phyloP scores from a whole-genome alignment of 2,329 filamentous ascomycete genomes.

The Verticillium zaregamsianum region DNA sequence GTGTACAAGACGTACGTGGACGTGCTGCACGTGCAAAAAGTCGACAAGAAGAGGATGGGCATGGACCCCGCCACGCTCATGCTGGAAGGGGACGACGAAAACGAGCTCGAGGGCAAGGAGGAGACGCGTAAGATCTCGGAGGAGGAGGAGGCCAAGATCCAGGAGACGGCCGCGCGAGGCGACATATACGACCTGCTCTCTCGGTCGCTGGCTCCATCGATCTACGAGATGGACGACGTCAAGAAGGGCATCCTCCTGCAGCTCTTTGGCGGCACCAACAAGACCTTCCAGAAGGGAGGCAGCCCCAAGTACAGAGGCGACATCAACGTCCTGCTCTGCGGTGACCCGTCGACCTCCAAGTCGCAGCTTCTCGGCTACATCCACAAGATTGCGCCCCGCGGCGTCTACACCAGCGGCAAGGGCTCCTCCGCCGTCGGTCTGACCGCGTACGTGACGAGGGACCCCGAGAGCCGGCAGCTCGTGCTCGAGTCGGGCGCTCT shows the following conservation, averaged over 20 bases:
- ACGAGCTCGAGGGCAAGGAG: slow-evolving; percentile 69
- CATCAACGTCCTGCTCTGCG: slow-evolving; percentile 94
- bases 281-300: slow-evolving; percentile 93
- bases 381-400: slow-evolving; percentile 92
- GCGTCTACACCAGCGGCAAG: slow-evolving; percentile 77
- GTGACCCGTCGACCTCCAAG: slow-evolving; percentile 94
- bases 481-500: slow-evolving; percentile 77
- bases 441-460: slow-evolving; percentile 75
- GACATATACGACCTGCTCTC: slow-evolving; percentile 93
- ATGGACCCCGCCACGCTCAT: slow-evolving; percentile 86
- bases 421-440: slow-evolving; percentile 78
- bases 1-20: slow-evolving; percentile 98
- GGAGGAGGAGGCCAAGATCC: slow-evolving; percentile 89
- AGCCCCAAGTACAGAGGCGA: slow-evolving; percentile 95
- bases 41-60: slow-evolving; percentile 91
- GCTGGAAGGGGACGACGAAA: slow-evolving; percentile 63
- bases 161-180: slow-evolving; percentile 68
- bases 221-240: slow-evolving; percentile 97
- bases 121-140: slow-evolving; percentile 78
- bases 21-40: slow-evolving; percentile 91
- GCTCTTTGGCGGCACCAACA: slow-evolving; percentile 96
- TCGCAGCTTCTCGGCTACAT: slow-evolving; percentile 93
- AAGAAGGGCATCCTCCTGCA: slow-evolving; percentile 98
- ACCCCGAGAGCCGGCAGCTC: slow-evolving; percentile 75
- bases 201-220: slow-evolving; percentile 85